Evolutionary conservation across 495 filamentous ascomycete species (phyloP).

Genomic region (Penicillium canescens): DNA sequence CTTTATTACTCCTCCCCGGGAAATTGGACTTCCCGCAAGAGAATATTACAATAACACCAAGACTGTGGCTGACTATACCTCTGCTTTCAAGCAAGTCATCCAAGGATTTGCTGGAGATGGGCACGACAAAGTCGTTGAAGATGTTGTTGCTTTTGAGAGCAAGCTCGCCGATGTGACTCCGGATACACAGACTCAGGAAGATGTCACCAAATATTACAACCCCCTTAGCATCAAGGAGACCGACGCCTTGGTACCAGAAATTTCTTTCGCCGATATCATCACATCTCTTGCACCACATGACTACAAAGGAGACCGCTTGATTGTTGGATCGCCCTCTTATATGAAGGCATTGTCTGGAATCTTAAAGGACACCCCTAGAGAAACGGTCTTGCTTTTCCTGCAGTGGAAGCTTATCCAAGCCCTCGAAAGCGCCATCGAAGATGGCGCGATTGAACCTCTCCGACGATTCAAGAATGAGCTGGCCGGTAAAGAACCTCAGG

Average conservation of each 20-base stretch:
- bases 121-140: conserved; percentile 31
- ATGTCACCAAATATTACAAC: conserved; percentile 63
- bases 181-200: conserved; percentile 55
- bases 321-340: conserved; percentile 60
- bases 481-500: conserved; percentile 60
- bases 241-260: conserved; percentile 50
- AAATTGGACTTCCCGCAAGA: conserved; percentile 61
- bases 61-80: conserved; percentile 52
- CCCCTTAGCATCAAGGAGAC: conserved; percentile 54
- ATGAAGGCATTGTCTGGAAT: conserved; percentile 50
- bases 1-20: conserved; percentile 49
- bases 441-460: conserved; percentile 58
- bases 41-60: conserved; percentile 64
- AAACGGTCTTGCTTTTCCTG: conserved; percentile 56
- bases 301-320: conserved; percentile 50
- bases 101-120: conserved; percentile 26
- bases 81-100: conserved; percentile 47
- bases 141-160: conserved; percentile 60
- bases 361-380: conserved; percentile 44
- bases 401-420: conserved; percentile 62
- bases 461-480: conserved; percentile 58
- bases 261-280: conserved; percentile 56
- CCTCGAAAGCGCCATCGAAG: conserved; percentile 53
- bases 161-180: conserved; percentile 61
- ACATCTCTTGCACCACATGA: conserved; percentile 50